These are phyloP conservation scores for Setaria viridis DNA, from an alignment of 202 grass and related monocot genomes.

Conservation along the genomic window DNA sequence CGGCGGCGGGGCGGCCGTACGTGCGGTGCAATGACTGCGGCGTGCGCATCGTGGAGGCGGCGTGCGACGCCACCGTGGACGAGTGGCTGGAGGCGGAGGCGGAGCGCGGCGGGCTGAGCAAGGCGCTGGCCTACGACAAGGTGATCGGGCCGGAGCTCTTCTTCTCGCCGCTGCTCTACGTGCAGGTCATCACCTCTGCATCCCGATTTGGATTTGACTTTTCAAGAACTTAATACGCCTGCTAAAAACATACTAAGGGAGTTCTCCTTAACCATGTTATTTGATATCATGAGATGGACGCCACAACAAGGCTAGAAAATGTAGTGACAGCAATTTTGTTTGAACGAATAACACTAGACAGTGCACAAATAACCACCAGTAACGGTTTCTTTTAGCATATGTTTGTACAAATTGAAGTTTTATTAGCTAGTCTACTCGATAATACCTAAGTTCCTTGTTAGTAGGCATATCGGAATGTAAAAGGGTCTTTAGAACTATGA, in stretches of 20 bases:
- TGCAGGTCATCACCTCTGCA: slow-evolving; percentile 50
- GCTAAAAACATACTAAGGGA: no score
- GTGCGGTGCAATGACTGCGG: slow-evolving; percentile 78
- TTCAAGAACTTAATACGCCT: no score
- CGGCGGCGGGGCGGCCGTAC: slow-evolving; percentile 36
- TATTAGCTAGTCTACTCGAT: background rate
- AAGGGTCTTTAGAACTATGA: no score
- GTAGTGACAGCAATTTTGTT: background rate
- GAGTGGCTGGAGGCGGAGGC: slow-evolving; percentile 51
- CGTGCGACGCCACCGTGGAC: slow-evolving; percentile 44
- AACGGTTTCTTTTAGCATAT: background rate
- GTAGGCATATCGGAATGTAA: no score
- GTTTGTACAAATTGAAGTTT: background rate
- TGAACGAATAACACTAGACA: background rate
- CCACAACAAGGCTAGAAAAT: background rate
- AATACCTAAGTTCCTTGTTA: no score
- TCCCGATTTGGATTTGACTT: background rate
- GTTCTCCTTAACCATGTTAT: no score
- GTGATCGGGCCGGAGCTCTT: slow-evolving; percentile 64
- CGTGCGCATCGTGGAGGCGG: slow-evolving; percentile 59
- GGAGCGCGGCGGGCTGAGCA: background rate
- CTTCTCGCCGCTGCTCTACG: slow-evolving; percentile 61
- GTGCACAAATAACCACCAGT: no score
- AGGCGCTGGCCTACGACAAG: slow-evolving; percentile 47
- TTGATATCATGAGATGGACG: no score